Percentiles rank a stretch among this genome's conserved stretches.
Evolutionary conservation across 768 basidiomycete genomes (phyloP).

Genomic region (Scleroderma citrinum): DNA sequence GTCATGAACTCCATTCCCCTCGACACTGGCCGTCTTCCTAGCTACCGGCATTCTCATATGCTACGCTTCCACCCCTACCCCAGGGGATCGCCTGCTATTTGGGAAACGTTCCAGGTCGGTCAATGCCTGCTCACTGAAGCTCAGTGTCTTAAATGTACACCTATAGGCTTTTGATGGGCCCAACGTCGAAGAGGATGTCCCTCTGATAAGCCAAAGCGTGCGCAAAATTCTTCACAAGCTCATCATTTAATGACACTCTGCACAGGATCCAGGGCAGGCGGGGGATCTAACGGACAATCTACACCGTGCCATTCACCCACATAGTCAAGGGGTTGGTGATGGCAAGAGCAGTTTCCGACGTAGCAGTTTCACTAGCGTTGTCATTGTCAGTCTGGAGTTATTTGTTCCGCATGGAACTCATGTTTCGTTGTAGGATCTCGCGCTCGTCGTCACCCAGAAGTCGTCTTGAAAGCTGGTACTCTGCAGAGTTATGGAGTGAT

Average conservation of each 20-base stretch:
- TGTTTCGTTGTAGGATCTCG: not conserved
- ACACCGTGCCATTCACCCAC: not conserved
- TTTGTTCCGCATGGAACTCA: not conserved
- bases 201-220: not conserved
- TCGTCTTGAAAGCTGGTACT: not conserved
- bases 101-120: not conserved
- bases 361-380: not conserved
- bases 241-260: not conserved
- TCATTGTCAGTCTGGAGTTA: not conserved
- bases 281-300: not conserved
- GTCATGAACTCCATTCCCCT: not conserved
- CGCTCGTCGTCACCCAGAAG: not conserved
- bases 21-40: conserved; percentile 3
- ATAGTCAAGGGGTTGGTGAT: not conserved
- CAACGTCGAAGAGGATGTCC: not conserved
- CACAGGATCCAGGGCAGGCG: not conserved
- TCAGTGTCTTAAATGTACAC: not conserved
- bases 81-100: not conserved
- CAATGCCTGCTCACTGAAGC: not conserved
- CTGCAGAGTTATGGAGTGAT: not conserved
- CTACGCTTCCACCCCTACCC: conserved; percentile 11
- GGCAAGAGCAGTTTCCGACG: not conserved
- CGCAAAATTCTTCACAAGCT: not conserved
- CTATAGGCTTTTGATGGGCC: not conserved
- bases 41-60: conserved; percentile 4